phyloP scores from a whole-genome alignment of 2,329 filamentous ascomycete genomes.

The Orbilia oligospora region DNA sequence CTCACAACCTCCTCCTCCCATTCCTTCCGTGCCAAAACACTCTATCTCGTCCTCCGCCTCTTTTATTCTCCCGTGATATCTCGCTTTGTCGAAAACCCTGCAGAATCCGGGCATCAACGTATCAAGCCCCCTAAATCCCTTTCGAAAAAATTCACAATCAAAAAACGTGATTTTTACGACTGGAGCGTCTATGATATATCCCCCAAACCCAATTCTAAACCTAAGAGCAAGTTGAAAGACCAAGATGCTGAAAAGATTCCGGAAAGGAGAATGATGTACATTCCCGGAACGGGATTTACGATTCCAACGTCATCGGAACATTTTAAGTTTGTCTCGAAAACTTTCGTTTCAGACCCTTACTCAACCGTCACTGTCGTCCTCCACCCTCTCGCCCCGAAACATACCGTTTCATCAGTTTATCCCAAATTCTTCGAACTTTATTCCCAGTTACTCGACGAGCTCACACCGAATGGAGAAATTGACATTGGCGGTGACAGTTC shows the following conservation, averaged over 20 bases:
- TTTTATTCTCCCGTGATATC: constrained; percentile 27
- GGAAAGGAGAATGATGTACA: constrained; percentile 42
- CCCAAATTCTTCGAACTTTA: constrained; percentile 49
- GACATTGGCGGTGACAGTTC: constrained; percentile 50
- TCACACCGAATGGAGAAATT: constrained; percentile 9
- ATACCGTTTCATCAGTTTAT: constrained; percentile 32
- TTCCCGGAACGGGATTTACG: constrained; percentile 43
- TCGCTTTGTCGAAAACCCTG: constrained; percentile 6
- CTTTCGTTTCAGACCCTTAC: constrained; percentile 3
- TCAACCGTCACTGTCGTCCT: constrained; percentile 36
- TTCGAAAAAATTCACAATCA: constrained; percentile 8
- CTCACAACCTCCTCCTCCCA: constrained; percentile 21
- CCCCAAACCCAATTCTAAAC: background rate
- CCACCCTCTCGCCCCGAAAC: constrained; percentile 42
- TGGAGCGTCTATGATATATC: constrained; percentile 47
- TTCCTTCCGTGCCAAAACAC: constrained; percentile 23
- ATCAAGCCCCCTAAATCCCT: constrained; percentile 29
- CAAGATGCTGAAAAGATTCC: background rate
- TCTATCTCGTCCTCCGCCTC: constrained; percentile 25
- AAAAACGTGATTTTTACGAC: constrained; percentile 32
- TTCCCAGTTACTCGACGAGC: constrained; percentile 10
- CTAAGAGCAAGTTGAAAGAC: background rate
- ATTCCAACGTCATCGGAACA: constrained; percentile 36
- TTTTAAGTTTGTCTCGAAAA: constrained; percentile 44
- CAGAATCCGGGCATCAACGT: constrained; percentile 34